Base-by-base conservation (phyloP, 192 early-diverging fungal species). In the Obelidium mucronatum region DNA sequence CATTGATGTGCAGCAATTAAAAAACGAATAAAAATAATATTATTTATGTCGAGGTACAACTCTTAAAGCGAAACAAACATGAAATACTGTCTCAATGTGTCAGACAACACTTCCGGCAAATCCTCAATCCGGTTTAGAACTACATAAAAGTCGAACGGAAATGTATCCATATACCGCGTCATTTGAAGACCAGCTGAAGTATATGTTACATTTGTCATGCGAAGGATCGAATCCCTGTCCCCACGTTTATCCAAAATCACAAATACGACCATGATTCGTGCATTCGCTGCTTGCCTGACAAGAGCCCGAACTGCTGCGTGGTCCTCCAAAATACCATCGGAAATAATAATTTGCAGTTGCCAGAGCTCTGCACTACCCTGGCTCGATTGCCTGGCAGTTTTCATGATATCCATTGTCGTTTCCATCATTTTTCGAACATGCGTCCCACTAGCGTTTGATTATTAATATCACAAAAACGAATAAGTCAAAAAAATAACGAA, bases 131-230 rank as follows among this genome's bases (percentile, higher is more conserved):
- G 91, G 73, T 90, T 91, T 66, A 98, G 79, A 24, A 98, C 90
- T 52, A 98, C 91, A 78, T 95, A 99, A 85, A 97, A 97, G 77
- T 97, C 92, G 86, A 99, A 99, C 33, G 97, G 96, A 91, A 99
- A 99, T 13, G 93, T 94, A 55, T 97, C 94, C 72, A 99, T 88
- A 80, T 98, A 99, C 55, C 90, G 82, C 40, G 88, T 88, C 83
- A 95, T 89, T 75, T 91, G 76, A 74, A 97, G 79, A 52, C 84
- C 87, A 40, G 79, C 80, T 15, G 53, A 64, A 40, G 82, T 89
- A 84, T 94, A 98, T 37, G 89, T 89, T 56, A 97, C 95, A 51
- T 92, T 94, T 67, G 92, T 92, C 83, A 96, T 97, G 73, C 94
- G 91, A 73, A 95, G 83, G 76, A 99, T 96, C 8, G 95, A 96